phyloP scores from a whole-genome alignment of 2,329 filamentous ascomycete species.

The Xylariaceae sp. region DNA sequence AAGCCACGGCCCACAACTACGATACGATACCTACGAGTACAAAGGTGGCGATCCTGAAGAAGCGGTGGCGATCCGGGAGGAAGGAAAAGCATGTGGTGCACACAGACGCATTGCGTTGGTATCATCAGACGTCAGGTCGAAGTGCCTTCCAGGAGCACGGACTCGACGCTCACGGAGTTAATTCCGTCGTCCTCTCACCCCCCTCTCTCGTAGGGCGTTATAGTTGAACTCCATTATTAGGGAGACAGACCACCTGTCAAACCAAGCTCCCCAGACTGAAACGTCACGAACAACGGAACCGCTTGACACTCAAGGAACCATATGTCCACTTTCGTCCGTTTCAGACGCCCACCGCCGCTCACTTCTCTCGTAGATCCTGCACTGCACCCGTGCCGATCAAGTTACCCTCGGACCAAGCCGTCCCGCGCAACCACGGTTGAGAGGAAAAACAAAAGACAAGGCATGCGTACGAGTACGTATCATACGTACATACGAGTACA shows the following conservation, averaged over 20 bases:
- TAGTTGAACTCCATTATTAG: not conserved
- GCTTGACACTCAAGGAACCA: not conserved
- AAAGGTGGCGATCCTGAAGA: not conserved
- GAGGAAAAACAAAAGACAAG: not conserved
- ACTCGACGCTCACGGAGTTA: not conserved
- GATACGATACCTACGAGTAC: not conserved
- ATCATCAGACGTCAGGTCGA: not conserved
- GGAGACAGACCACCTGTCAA: not conserved
- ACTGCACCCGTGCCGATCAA: not conserved
- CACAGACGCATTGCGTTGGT: not conserved
- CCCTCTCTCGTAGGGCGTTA: not conserved
- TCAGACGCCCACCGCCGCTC: not conserved
- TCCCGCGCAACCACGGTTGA: constrained; percentile 4
- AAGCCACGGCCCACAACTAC: constrained; percentile 1
- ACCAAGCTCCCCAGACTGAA: not conserved
- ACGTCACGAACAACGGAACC: not conserved
- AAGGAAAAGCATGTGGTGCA: not conserved
- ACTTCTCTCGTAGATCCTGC: not conserved
- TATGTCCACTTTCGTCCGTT: not conserved
- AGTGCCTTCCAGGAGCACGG: not conserved
- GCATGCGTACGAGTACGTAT: no score
- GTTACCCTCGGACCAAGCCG: not conserved
- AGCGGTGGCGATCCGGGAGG: not conserved
- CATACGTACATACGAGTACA: no score
- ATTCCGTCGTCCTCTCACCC: no score